These are phyloP conservation scores for Coix lacrymajobi DNA, from an alignment of 176 grass and related monocot genomes.

Conservation along the genomic window DNA sequence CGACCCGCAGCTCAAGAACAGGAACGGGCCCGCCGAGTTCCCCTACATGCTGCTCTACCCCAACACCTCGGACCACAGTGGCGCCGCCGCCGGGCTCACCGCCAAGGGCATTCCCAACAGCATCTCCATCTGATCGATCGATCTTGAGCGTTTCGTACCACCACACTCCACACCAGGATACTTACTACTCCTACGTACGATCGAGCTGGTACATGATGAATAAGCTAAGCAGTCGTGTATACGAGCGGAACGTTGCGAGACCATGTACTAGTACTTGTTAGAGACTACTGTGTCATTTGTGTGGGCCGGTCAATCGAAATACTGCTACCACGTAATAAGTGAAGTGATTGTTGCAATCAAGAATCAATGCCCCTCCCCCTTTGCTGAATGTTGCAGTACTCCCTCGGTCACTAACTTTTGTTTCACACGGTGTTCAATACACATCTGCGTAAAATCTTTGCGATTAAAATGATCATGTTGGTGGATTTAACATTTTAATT, in stretches of 20 bases:
- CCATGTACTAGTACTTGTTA: background rate
- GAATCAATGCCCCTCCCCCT: too few species aligned
- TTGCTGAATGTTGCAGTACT: too few species aligned
- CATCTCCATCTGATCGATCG: constrained; percentile 47
- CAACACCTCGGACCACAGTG: constrained; percentile 50
- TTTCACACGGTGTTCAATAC: too few species aligned
- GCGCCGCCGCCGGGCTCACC: constrained; percentile 37
- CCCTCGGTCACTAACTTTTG: too few species aligned
- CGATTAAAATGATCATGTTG: too few species aligned
- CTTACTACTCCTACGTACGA: background rate
- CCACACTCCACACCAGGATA: background rate
- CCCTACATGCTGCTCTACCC: constrained; percentile 80
- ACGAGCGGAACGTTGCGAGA: background rate
- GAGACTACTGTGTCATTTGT: background rate
- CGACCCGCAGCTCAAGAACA: constrained; percentile 39
- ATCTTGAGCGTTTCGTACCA: background rate
- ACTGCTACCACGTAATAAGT: background rate
- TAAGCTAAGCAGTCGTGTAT: background rate
- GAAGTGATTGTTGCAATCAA: background rate
- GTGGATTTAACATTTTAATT: too few species aligned
- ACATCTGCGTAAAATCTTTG: too few species aligned
- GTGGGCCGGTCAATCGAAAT: background rate
- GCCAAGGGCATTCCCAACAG: constrained; percentile 80
- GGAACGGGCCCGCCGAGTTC: constrained; percentile 47
- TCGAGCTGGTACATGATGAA: background rate